Evolutionary conservation across 2,329 filamentous ascomycete genomes (phyloP).

Genomic region (Cercospora brassicicola): DNA sequence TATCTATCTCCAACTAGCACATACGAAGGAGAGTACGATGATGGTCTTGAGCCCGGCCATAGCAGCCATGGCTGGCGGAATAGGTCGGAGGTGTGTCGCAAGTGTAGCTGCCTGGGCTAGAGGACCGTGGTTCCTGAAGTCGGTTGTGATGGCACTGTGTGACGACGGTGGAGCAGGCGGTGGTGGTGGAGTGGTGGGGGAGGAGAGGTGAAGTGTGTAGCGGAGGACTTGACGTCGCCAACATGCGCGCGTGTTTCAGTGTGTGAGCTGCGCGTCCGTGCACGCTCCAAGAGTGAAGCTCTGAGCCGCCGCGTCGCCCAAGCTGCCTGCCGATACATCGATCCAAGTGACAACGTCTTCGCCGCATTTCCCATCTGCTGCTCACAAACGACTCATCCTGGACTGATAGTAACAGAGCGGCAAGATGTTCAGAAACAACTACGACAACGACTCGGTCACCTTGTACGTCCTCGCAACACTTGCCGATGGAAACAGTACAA

Average conservation of each 20-base stretch:
- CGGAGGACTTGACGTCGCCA: not conserved
- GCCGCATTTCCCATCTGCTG: not conserved
- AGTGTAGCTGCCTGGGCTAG: not conserved
- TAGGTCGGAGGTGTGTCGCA: slow-evolving; percentile 4
- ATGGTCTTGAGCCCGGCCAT: slow-evolving; percentile 97
- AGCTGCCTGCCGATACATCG: slow-evolving; percentile 4
- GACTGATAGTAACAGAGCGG: not conserved
- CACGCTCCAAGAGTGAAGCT: not conserved
- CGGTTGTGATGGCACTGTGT: not conserved
- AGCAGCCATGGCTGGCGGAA: slow-evolving; percentile 41
- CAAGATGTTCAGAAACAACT: slow-evolving; percentile 97
- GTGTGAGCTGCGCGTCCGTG: not conserved
- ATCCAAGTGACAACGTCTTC: not conserved
- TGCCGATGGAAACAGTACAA: not conserved
- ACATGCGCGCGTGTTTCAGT: not conserved
- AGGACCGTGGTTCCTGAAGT: not conserved
- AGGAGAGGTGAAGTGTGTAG: not conserved
- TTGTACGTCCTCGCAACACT: slow-evolving; percentile 64
- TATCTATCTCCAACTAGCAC: not conserved
- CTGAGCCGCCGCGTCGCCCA: not conserved
- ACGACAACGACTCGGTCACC: slow-evolving; percentile 99
- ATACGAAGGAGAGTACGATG: slow-evolving; percentile 94
- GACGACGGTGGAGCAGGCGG: not conserved
- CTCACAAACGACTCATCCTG: not conserved
- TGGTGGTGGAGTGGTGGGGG: not conserved